A percentile compares a stretch with the other conserved stretches of the same genome.
These are phyloP conservation scores for Penicillium sclerotigenum DNA, from an alignment of 2,329 filamentous ascomycete species.

Conservation along the genomic window DNA sequence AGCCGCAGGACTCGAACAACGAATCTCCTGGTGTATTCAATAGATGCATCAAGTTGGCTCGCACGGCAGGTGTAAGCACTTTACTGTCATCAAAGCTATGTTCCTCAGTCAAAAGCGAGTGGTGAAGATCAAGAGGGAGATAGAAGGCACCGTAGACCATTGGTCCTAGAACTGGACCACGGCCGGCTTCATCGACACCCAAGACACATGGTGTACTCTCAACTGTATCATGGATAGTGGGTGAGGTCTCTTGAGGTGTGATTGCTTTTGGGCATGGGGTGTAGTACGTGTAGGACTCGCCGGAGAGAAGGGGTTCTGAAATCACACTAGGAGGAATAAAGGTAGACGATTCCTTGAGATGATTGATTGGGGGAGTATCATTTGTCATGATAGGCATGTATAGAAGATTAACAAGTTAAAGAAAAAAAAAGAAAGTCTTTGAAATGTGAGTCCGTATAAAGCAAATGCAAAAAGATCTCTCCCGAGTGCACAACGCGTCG, in stretches of 20 bases:
- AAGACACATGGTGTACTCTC: slow-evolving; percentile 65
- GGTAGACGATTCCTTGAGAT: slow-evolving; percentile 32
- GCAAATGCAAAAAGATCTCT: not conserved
- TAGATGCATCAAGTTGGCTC: slow-evolving; percentile 66
- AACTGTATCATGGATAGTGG: slow-evolving; percentile 31
- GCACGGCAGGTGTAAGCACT: slow-evolving; percentile 76
- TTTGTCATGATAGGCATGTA: slow-evolving; percentile 35
- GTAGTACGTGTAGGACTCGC: slow-evolving; percentile 69
- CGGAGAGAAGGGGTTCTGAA: slow-evolving; percentile 54
- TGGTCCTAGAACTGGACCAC: slow-evolving; percentile 83
- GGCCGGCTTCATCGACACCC: slow-evolving; percentile 89
- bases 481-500: slow-evolving; percentile 30
- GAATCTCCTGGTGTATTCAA: slow-evolving; percentile 65
- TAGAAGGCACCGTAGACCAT: slow-evolving; percentile 73
- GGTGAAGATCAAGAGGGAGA: slow-evolving; percentile 60
- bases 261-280: slow-evolving; percentile 65
- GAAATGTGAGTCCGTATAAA: too few species aligned
- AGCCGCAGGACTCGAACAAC: slow-evolving; percentile 67
- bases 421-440: not conserved
- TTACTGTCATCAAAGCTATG: slow-evolving; percentile 96
- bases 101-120: slow-evolving; percentile 69
- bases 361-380: slow-evolving; percentile 14
- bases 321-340: slow-evolving; percentile 71
- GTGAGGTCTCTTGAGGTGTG: slow-evolving; percentile 41
- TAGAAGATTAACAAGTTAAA: not conserved